Evolutionary conservation across 805 yeast genomes (phyloP).

Genomic region (Zygosaccharomyces gambellarensis): DNA sequence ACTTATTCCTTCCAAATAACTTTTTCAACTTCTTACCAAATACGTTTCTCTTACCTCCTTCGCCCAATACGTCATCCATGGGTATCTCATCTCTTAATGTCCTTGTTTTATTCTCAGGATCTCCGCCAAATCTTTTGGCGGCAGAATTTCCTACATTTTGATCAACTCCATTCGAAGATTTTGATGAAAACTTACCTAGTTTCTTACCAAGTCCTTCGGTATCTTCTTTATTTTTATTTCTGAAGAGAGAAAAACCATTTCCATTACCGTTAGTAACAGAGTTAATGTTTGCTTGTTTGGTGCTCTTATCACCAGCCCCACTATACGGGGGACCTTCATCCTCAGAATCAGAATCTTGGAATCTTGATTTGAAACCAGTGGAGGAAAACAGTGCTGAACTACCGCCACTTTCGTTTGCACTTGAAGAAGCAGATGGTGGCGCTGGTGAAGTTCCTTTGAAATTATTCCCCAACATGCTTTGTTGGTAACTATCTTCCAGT

Average conservation of each 20-base stretch:
- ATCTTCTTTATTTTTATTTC: constrained; percentile 12
- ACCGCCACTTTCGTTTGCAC: constrained; percentile 4
- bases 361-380: constrained; percentile 46
- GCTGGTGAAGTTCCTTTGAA: constrained; percentile 14
- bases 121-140: constrained; percentile 10
- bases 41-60: constrained; percentile 29
- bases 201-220: constrained; percentile 15
- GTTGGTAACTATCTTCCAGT: constrained; percentile 11
- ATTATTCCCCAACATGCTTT: constrained; percentile 5
- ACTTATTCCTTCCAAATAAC: constrained; percentile 38
- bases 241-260: constrained; percentile 21
- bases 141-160: constrained; percentile 3
- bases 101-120: constrained; percentile 5
- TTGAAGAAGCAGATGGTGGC: constrained; percentile 10
- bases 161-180: constrained; percentile 23
- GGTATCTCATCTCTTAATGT: constrained; percentile 6
- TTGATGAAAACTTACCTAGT: constrained; percentile 21
- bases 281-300: constrained; percentile 5
- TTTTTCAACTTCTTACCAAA: constrained; percentile 39
- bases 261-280: constrained; percentile 2
- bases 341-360: constrained; percentile 63
- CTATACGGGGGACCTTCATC: constrained; percentile 32
- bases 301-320: constrained; percentile 13
- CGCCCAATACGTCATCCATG: background rate
- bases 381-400: constrained; percentile 8